phyloP scores from a whole-genome alignment of 73 alveolate species.

The Uronychia binucleata region DNA sequence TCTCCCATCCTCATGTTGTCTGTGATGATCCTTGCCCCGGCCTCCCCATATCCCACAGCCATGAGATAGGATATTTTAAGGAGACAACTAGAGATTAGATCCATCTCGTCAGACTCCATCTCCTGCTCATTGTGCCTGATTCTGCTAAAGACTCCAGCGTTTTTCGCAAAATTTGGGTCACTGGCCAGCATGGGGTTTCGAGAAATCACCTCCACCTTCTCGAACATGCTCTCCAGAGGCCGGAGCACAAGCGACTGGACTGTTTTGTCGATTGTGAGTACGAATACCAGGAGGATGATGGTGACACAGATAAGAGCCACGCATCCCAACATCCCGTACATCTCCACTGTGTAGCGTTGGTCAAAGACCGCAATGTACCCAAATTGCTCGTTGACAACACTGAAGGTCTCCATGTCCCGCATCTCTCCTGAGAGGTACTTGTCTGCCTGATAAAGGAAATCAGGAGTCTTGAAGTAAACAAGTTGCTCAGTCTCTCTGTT shows the following conservation, averaged over 20 bases:
- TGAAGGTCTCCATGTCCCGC: neutral
- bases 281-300: constrained; percentile 3
- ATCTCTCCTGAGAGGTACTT: neutral
- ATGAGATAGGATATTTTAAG: constrained; percentile 42
- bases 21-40: constrained; percentile 71
- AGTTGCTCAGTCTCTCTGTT: constrained; percentile 6
- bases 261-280: constrained; percentile 32
- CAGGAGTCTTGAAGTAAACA: constrained; percentile 1
- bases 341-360: neutral
- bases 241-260: constrained; percentile 54
- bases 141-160: constrained; percentile 38
- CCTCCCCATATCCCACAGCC: constrained; percentile 65
- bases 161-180: constrained; percentile 30
- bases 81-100: neutral
- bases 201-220: constrained; percentile 63
- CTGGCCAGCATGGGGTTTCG: constrained; percentile 68
- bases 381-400: constrained; percentile 1
- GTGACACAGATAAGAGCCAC: neutral
- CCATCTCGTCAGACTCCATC: constrained; percentile 5
- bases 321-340: constrained; percentile 20
- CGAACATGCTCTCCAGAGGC: constrained; percentile 77
- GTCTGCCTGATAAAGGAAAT: neutral
- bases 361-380: neutral
- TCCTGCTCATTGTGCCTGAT: neutral
- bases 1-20: constrained; percentile 69